Evolutionary conservation across 129 eudicot species (phyloP).

Genomic region (Pulicaria dysenterica): DNA sequence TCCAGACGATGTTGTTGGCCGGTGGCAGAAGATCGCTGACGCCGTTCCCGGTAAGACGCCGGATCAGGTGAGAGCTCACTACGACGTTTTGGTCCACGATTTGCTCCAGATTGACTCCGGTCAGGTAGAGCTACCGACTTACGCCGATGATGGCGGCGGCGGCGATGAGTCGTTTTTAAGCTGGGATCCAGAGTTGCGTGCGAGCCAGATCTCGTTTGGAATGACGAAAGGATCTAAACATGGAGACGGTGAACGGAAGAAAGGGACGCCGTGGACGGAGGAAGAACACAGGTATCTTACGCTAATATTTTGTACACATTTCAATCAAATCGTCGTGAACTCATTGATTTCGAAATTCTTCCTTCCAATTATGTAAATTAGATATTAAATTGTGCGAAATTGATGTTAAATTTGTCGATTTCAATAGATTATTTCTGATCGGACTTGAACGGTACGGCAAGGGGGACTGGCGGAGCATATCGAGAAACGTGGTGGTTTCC

Average conservation of each 20-base stretch:
- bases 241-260: slow-evolving; percentile 77
- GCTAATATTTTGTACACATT: slow-evolving; percentile 23
- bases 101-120: slow-evolving; percentile 73
- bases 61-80: slow-evolving; percentile 61
- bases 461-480: slow-evolving; percentile 85
- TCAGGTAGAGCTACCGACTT: slow-evolving; percentile 68
- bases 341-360: neutral
- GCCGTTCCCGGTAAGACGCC: slow-evolving; percentile 58
- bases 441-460: slow-evolving; percentile 63
- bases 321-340: neutral
- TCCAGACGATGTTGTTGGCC: slow-evolving; percentile 48
- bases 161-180: slow-evolving; percentile 36
- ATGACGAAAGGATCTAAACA: slow-evolving; percentile 28
- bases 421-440: slow-evolving; percentile 46
- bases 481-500: slow-evolving; percentile 66
- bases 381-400: neutral
- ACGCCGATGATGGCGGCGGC: slow-evolving; percentile 54
- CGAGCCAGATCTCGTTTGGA: slow-evolving; percentile 77
- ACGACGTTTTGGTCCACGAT: slow-evolving; percentile 64
- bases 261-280: slow-evolving; percentile 96
- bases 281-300: slow-evolving; percentile 78
- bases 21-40: slow-evolving; percentile 75
- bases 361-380: neutral
- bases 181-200: slow-evolving; percentile 48
- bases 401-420: neutral